A percentile compares a stretch with the other conserved stretches of the same genome.
phyloP scores from a whole-genome alignment of 2,329 filamentous ascomycete species.

The Chaetomium strumarium region DNA sequence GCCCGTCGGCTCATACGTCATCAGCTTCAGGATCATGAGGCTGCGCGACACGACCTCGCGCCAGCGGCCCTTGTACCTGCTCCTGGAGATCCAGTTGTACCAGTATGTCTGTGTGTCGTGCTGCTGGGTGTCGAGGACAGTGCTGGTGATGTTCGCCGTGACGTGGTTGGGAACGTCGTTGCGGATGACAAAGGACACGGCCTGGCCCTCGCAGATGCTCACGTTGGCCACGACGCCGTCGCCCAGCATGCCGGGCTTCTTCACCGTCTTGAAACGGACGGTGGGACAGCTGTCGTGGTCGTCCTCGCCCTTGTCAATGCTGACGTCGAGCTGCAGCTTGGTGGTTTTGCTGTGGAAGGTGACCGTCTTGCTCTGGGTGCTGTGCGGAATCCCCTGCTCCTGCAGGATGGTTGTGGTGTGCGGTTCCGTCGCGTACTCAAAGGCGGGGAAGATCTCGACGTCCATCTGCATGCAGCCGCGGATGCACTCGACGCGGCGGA shows the following conservation, averaged over 20 bases:
- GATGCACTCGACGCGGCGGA: slow-evolving; percentile 67
- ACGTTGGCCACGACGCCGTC: slow-evolving; percentile 59
- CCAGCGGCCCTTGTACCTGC: slow-evolving; percentile 66
- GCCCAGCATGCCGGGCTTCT: slow-evolving; percentile 47
- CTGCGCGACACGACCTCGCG: slow-evolving; percentile 65
- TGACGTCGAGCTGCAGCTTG: slow-evolving; percentile 62
- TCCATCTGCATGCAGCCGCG: slow-evolving; percentile 60
- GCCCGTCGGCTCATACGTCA: slow-evolving; percentile 73
- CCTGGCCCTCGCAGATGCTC: slow-evolving; percentile 58
- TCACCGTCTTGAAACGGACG: slow-evolving; percentile 50
- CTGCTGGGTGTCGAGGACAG: slow-evolving; percentile 56
- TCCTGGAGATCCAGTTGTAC: slow-evolving; percentile 67
- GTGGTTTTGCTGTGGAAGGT: slow-evolving; percentile 55
- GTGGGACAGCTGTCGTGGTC: slow-evolving; percentile 42
- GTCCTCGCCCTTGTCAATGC: slow-evolving; percentile 53
- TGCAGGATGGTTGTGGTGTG: slow-evolving; percentile 55
- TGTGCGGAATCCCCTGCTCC: slow-evolving; percentile 35
- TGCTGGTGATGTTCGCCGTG: slow-evolving; percentile 51
- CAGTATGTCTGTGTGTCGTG: slow-evolving; percentile 66
- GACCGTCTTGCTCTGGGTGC: slow-evolving; percentile 50
- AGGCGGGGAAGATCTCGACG: slow-evolving; percentile 66
- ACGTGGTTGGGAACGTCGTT: slow-evolving; percentile 54
- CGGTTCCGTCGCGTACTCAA: slow-evolving; percentile 60
- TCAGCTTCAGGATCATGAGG: slow-evolving; percentile 67
- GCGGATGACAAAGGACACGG: slow-evolving; percentile 62